These are phyloP conservation scores for Citrus mangshanensis DNA, from an alignment of 345 rosid species.

Conservation along the genomic window DNA sequence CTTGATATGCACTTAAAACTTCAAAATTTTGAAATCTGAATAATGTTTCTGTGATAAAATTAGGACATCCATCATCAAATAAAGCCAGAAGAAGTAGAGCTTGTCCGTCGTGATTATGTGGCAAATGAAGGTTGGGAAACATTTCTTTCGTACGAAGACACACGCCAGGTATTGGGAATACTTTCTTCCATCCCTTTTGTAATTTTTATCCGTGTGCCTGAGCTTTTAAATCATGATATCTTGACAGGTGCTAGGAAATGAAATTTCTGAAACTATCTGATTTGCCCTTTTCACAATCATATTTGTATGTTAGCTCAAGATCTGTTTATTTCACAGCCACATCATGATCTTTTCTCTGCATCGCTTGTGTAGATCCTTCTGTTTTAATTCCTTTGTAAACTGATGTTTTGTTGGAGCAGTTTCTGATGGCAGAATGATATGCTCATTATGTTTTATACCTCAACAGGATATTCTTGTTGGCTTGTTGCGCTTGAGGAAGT, in stretches of 20 bases:
- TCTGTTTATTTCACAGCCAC: neutral
- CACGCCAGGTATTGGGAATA: conserved; percentile 62
- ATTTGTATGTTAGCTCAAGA: neutral
- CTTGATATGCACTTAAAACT: neutral
- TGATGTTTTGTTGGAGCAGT: neutral
- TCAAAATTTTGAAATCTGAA: conserved; percentile 5
- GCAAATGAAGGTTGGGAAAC: conserved; percentile 99
- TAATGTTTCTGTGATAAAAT: conserved; percentile 16
- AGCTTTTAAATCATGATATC: neutral
- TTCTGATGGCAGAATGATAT: neutral
- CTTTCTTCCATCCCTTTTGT: neutral
- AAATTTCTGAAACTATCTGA: neutral
- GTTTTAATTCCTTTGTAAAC: neutral
- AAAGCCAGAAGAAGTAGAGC: conserved; percentile 96
- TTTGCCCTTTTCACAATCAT: neutral
- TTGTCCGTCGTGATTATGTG: conserved; percentile 96
- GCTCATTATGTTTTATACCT: conserved; percentile 4
- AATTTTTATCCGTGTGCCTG: neutral
- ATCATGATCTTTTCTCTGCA: too few species aligned
- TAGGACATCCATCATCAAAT: conserved; percentile 98
- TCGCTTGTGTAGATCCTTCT: neutral
- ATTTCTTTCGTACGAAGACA: conserved; percentile 95
- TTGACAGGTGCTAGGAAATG: neutral
- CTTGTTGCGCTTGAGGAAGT: conserved; percentile 78
- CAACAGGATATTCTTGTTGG: conserved; percentile 96